Evolutionary conservation across 2,329 filamentous ascomycete genomes (phyloP).

Genomic region (Coleophoma eucalyptorum): DNA sequence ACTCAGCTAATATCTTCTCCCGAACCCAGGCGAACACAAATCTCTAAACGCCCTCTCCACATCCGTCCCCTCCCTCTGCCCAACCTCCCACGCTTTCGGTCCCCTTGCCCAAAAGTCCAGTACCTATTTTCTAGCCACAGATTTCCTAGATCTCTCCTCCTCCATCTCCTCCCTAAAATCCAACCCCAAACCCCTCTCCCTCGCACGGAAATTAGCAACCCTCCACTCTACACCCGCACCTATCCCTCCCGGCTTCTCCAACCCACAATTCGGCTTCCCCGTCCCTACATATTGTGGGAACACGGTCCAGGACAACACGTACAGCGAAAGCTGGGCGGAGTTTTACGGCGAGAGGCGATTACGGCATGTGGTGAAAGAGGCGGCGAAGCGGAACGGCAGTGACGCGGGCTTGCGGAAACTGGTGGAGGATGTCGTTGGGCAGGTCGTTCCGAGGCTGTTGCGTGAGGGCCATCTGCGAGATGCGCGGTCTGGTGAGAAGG

Average conservation of each 20-base stretch:
- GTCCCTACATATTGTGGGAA: constrained; percentile 83
- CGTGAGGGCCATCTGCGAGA: constrained; percentile 61
- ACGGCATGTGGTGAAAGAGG: constrained; percentile 56
- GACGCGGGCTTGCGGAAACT: constrained; percentile 59
- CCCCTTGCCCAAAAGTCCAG: constrained; percentile 35
- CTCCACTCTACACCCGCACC: constrained; percentile 76
- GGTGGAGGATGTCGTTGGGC: constrained; percentile 59
- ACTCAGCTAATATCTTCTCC: too few species aligned
- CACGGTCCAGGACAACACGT: constrained; percentile 77
- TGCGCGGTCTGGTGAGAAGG: constrained; percentile 37
- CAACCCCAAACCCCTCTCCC: constrained; percentile 43
- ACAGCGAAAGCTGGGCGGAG: constrained; percentile 70
- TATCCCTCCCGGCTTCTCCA: constrained; percentile 50
- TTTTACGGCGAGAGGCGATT: constrained; percentile 81
- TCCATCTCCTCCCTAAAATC: constrained; percentile 20
- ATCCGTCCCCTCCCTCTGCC: constrained; percentile 71
- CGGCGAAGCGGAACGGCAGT: constrained; percentile 56
- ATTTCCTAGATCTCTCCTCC: constrained; percentile 67
- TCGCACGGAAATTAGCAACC: constrained; percentile 74
- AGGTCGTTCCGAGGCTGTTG: constrained; percentile 74
- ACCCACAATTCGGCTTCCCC: constrained; percentile 76
- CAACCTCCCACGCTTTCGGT: constrained; percentile 71
- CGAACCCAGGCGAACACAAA: constrained; percentile 65
- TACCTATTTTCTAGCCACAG: constrained; percentile 61
- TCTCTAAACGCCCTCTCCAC: constrained; percentile 79